Evolutionary conservation across 257 asterid genomes (phyloP), one percentile per base, ranked within the genome.

Genomic region (Capsicum rhomboideum): DNA sequence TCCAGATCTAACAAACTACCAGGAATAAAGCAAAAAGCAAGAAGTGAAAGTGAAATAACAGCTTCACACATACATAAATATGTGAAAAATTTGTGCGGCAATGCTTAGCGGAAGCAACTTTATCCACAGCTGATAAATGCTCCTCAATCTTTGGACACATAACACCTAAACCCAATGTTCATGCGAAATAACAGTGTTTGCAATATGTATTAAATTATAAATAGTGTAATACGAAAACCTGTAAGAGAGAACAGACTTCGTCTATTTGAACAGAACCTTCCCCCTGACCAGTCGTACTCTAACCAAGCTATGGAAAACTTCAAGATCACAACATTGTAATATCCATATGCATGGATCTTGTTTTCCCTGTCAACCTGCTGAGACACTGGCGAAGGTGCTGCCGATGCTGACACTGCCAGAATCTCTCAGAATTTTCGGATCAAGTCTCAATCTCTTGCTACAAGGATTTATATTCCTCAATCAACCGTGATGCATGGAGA

Each of bases 401-500:
- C 29, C 28, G 31, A 59, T 3, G 17, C 34, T 4, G 8, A 59
- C 17, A 59, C 68, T 11, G 42, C 40, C 37, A 4, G 8, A 17
- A 18, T 14, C 42, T 75, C 80, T 75, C 9, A 0, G 13, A 49
- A 26, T 49, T 49, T 8, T 26, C 0, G 16, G 14, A 12, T 74
- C 37, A 13, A 46, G 16, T 49, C 61, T 23, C 80, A 72, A 42
- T 64, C 40, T 80, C 69, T 16, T 59, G 55, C 86, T 90, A 96
- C 58, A 96, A 80, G 16, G 97, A 90, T 87, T 94, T 96, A 85
- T 93, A 96, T 90, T 96, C 97, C 88, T 96, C 99, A 28, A 96
- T 96, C 90, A 96, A 82, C 64, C 92, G 98, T 63, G 99, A 96
- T 58, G 98, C 99, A 67, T 94, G 98, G 84, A 96, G 98, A 71